These are phyloP conservation scores for Trichoderma gracile DNA, from an alignment of 2,329 filamentous ascomycete genomes.

Conservation along the genomic window DNA sequence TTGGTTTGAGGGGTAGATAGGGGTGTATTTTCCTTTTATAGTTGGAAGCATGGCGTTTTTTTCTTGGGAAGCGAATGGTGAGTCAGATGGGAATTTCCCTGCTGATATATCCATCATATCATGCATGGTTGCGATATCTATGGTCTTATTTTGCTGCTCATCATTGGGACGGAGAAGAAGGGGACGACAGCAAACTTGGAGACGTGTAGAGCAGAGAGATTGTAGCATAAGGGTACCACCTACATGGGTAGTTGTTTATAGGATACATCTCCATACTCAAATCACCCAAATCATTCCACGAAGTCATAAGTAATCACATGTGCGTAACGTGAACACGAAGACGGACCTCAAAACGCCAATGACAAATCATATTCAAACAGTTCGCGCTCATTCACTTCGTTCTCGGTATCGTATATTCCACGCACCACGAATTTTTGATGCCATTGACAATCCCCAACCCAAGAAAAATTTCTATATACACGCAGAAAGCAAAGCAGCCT, in stretches of 20 bases:
- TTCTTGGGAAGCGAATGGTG: neutral
- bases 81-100: neutral
- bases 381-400: too few relatives aligned
- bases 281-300: too few relatives aligned
- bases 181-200: too few relatives aligned
- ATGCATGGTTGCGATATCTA: neutral
- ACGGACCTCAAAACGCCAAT: too few relatives aligned
- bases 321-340: too few relatives aligned
- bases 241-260: too few relatives aligned
- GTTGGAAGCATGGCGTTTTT: constrained; percentile 3
- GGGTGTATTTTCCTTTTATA: too few relatives aligned
- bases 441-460: too few relatives aligned
- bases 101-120: neutral
- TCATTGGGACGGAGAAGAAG: neutral
- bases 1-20: neutral
- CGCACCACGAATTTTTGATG: too few relatives aligned
- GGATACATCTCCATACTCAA: neutral
- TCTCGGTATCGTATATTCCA: too few relatives aligned
- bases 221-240: neutral
- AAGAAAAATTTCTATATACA: neutral
- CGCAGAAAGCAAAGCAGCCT: neutral
- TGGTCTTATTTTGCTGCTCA: neutral
- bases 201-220: neutral
- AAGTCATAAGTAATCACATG: too few relatives aligned
- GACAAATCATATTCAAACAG: too few relatives aligned